Base-by-base conservation (phyloP, 495 filamentous ascomycete species). In the Pyronema omphalodes region DNA sequence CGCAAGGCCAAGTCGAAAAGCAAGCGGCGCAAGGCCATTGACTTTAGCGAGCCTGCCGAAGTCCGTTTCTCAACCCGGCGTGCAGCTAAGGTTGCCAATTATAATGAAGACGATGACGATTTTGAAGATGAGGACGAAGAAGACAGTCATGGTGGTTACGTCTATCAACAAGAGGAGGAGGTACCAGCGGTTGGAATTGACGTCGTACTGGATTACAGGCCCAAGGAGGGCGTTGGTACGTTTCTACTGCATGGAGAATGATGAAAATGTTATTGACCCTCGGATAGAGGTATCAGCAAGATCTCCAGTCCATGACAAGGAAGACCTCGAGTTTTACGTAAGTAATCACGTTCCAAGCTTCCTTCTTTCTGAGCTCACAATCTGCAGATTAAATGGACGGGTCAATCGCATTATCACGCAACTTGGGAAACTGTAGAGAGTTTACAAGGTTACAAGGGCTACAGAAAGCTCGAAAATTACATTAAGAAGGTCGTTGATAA, bases 391-490 rank as follows among this genome's bases (percentile, higher is more conserved):
- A 99, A 99, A 73, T 99, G 91, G 91, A 86, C 94, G 67, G 83
- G 78, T 56, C 83, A 86, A 68, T 93, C 91, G 18, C 85, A 96
- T 67, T 85, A 87, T 59, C 91, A 99, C 71, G 81, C 88, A 33
- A 91, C 89, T 2, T 96, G 93, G 93, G 86, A 94, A 67, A 78
- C 78, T 0, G 78, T 81, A 18, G 81, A 85, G 50, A 73, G 69
- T 44, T 73, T 94, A 29, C 63, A 71, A 7, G 77, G 81, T 44
- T 78, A 73, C 62, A 79, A 78, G 44, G 93, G 93, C 41, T 81
- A 81, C 46, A 83, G 86, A 44, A 83, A 85, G 33, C 71, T 96
- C 11, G 91, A 96, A 57, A 99, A 96, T 65, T 99, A 94, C 70
- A 85, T 83, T 65, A 77, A 80, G 53, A 93, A 88, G 64, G 75